These are phyloP conservation scores for Aquanectria penicillioides DNA, from an alignment of 2,329 filamentous ascomycete genomes.

Conservation along the genomic window DNA sequence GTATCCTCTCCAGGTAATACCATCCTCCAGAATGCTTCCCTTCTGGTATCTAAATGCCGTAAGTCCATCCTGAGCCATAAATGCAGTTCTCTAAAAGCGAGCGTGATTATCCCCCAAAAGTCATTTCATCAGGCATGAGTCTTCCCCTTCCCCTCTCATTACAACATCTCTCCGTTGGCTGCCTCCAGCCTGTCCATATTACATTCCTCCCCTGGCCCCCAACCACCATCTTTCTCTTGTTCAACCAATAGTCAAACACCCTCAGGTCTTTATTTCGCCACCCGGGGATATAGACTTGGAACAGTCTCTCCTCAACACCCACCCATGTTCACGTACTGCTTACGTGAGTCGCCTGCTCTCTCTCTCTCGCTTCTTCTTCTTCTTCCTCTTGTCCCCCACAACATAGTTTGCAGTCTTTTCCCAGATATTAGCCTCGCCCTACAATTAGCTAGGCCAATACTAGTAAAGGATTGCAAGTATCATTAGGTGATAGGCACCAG, in stretches of 20 bases:
- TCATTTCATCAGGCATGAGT: constrained; percentile 35
- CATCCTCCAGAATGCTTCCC: constrained; percentile 21
- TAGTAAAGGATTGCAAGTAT: constrained; percentile 6
- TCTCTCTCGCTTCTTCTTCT: not conserved
- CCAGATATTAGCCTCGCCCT: too few species aligned
- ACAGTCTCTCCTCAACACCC: too few species aligned
- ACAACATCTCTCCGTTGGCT: not conserved
- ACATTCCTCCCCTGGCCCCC: not conserved
- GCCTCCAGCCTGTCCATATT: constrained; percentile 2
- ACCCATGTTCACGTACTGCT: too few species aligned
- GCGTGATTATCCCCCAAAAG: constrained; percentile 36
- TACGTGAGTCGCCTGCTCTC: too few species aligned
- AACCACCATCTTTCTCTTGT: not conserved
- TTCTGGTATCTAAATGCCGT: constrained; percentile 37
- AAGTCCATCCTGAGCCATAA: constrained; percentile 20
- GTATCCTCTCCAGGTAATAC: constrained; percentile 22
- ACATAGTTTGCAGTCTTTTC: not conserved
- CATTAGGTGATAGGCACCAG: constrained; percentile 72
- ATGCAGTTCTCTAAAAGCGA: constrained; percentile 38
- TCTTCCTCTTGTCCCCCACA: not conserved
- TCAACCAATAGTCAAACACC: too few species aligned
- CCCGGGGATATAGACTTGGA: too few species aligned
- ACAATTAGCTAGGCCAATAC: not conserved
- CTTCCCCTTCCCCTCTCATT: constrained; percentile 3
- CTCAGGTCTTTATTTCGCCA: too few species aligned